phyloP scores from a whole-genome alignment of 352 stramenopile species.

The Phytophthora litchii region DNA sequence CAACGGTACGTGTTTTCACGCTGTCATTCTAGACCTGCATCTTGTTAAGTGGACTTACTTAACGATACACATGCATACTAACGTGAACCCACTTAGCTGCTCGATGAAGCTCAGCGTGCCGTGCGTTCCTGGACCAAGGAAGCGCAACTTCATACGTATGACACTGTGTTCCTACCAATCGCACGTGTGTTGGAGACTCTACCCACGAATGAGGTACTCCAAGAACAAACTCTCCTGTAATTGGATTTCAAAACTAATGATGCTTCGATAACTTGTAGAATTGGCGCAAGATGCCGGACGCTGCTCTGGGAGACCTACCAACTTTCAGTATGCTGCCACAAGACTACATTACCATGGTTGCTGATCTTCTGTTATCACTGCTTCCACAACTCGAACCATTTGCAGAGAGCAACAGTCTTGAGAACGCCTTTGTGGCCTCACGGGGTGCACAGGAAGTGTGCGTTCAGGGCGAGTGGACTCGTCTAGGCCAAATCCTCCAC shows the following conservation, averaged over 20 bases:
- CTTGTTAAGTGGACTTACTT: constrained; percentile 2
- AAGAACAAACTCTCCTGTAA: neutral
- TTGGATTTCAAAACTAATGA: neutral
- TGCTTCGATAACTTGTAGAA: constrained; percentile 35
- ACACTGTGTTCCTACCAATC: constrained; percentile 75
- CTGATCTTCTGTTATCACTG: constrained; percentile 78
- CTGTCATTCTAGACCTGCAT: neutral
- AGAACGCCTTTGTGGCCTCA: constrained; percentile 61
- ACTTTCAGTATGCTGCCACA: constrained; percentile 81
- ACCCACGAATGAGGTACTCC: constrained; percentile 49
- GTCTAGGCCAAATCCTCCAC: constrained; percentile 50
- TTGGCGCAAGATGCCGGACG: constrained; percentile 57
- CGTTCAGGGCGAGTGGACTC: constrained; percentile 54
- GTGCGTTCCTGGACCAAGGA: constrained; percentile 56
- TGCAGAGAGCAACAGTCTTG: constrained; percentile 69
- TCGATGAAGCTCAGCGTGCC: constrained; percentile 50
- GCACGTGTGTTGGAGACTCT: constrained; percentile 51
- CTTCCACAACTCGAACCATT: constrained; percentile 85
- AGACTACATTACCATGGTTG: constrained; percentile 86
- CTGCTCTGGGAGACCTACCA: constrained; percentile 58
- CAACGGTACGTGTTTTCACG: constrained; percentile 22
- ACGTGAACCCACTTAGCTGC: too few species aligned
- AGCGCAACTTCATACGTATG: constrained; percentile 73
- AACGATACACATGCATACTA: too few species aligned
- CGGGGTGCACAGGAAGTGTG: constrained; percentile 53